phyloP scores from a whole-genome alignment of 129 eudicot genomes.

The Deinandra increscens region DNA sequence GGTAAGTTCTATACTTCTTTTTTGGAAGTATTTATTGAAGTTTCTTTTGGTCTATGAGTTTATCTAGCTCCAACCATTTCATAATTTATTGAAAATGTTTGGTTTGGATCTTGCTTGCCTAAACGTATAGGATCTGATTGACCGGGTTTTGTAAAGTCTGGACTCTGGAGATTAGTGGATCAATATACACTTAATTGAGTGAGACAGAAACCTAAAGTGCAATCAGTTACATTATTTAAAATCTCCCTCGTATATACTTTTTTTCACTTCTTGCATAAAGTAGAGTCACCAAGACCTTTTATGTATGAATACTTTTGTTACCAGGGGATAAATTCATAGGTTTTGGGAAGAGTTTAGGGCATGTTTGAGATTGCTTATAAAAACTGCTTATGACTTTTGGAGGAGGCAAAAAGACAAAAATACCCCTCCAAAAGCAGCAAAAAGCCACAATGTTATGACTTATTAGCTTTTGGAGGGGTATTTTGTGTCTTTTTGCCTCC shows the following conservation, averaged over 20 bases:
- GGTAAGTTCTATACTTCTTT: conserved; percentile 29
- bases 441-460: too few relatives aligned
- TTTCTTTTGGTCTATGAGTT: not conserved
- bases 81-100: too few relatives aligned
- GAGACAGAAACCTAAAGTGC: not conserved
- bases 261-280: not conserved
- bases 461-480: too few relatives aligned
- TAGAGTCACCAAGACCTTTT: not conserved
- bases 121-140: conserved; percentile 3
- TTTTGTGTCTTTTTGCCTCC: too few relatives aligned
- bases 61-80: not conserved
- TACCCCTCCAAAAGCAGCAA: too few relatives aligned
- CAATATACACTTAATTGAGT: not conserved
- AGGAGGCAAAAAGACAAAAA: too few relatives aligned
- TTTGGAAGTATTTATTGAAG: conserved; percentile 8
- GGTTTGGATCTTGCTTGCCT: not conserved
- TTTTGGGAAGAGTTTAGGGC: too few relatives aligned
- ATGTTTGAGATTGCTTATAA: too few relatives aligned
- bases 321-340: too few relatives aligned
- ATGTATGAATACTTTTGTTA: too few relatives aligned
- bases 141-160: not conserved
- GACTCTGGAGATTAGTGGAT: conserved; percentile 1
- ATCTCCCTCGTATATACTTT: not conserved
- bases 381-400: too few relatives aligned
- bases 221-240: not conserved